phyloP scores from a whole-genome alignment of 768 basidiomycete genomes.

The Psilocybe cyanescens region DNA sequence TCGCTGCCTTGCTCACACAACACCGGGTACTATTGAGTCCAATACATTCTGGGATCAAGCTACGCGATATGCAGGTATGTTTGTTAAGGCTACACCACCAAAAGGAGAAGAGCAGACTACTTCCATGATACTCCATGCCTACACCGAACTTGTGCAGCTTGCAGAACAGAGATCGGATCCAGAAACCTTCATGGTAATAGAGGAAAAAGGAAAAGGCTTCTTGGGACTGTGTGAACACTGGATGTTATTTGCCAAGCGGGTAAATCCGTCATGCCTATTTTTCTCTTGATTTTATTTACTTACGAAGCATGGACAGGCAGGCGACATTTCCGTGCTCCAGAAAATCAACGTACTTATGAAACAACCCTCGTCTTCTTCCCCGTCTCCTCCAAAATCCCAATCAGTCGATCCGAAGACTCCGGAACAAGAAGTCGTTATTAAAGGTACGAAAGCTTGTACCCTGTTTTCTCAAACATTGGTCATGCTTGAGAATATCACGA shows the following conservation, averaged over 20 bases:
- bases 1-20: conserved; percentile 49
- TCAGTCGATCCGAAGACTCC: conserved; percentile 3
- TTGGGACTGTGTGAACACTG: conserved; percentile 73
- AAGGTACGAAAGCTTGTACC: conserved; percentile 40
- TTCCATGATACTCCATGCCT: conserved; percentile 42
- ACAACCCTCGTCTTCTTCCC: conserved; percentile 21
- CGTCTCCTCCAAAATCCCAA: neutral
- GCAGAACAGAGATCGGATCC: conserved; percentile 40
- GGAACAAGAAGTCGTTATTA: conserved; percentile 24
- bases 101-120: conserved; percentile 35
- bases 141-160: conserved; percentile 44
- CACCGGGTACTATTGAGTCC: conserved; percentile 49
- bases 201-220: conserved; percentile 51
- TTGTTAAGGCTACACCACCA: conserved; percentile 37
- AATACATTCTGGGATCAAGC: conserved; percentile 75
- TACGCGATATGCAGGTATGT: conserved; percentile 51
- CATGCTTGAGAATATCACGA: conserved; percentile 16
- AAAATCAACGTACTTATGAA: conserved; percentile 48
- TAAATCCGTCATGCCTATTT: conserved; percentile 27
- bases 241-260: conserved; percentile 68
- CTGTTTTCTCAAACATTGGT: conserved; percentile 48
- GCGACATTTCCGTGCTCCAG: conserved; percentile 51
- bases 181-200: conserved; percentile 40
- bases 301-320: conserved; percentile 36
- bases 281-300: neutral